Percentiles rank a stretch among this genome's conserved stretches.
Conservation (phyloP, 1,139 yeast genomes). For the Maudiozyma humilis region DNA sequence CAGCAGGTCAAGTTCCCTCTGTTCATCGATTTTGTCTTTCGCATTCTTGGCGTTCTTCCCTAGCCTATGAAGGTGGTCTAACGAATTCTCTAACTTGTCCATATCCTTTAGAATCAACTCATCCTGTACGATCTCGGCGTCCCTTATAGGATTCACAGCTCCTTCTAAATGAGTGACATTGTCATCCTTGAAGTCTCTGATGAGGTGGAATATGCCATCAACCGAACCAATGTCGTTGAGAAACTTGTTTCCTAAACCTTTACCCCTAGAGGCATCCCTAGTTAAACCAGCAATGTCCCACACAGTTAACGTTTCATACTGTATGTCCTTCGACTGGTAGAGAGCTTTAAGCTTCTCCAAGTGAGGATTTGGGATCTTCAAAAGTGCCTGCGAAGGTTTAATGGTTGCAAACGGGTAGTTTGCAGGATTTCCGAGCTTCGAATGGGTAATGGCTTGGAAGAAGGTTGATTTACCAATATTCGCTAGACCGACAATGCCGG, state of each 20-base stretch:
- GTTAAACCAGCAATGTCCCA: constrained; percentile 72
- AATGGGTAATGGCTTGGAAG: constrained; percentile 64
- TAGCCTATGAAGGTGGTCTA: constrained; percentile 36
- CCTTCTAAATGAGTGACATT: constrained; percentile 66
- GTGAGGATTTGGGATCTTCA: constrained; percentile 46
- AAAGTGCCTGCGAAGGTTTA: constrained; percentile 60
- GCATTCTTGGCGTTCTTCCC: constrained; percentile 34
- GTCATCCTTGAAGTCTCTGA: constrained; percentile 58
- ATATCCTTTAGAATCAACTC: constrained; percentile 66
- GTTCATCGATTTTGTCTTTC: constrained; percentile 32
- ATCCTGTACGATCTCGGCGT: constrained; percentile 59
- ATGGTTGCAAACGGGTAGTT: constrained; percentile 77
- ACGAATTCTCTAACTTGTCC: constrained; percentile 52
- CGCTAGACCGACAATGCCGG: constrained; percentile 64
- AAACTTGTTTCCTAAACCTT: constrained; percentile 69
- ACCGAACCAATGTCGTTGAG: constrained; percentile 63
- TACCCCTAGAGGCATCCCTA: constrained; percentile 56
- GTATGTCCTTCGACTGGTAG: constrained; percentile 43
- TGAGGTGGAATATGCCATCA: constrained; percentile 67
- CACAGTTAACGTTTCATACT: constrained; percentile 52
- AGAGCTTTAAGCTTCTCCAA: constrained; percentile 40
- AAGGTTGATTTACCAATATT: constrained; percentile 70
- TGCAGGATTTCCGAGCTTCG: constrained; percentile 64
- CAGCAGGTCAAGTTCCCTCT: constrained; percentile 41
- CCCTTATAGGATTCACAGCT: constrained; percentile 56